phyloP scores from a whole-genome alignment of 1,284 basidiomycete species.

The Trametes versicolor region DNA sequence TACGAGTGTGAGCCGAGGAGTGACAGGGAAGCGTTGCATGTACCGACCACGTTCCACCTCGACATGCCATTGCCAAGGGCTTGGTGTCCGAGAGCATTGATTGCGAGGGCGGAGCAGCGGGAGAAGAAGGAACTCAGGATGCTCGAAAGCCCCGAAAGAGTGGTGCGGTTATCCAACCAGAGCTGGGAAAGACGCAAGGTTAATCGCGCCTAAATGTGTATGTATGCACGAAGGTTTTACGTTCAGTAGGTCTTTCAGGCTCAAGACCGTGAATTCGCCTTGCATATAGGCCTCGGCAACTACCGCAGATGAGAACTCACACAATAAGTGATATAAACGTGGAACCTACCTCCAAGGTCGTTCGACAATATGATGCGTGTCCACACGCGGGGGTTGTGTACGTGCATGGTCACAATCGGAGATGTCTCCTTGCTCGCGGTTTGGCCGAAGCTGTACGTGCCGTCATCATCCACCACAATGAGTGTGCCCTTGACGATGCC shows the following conservation, averaged over 20 bases:
- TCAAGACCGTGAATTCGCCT: conserved; percentile 75
- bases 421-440: neutral
- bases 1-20: too few relatives aligned
- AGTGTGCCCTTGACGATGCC: conserved; percentile 4
- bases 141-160: conserved; percentile 49
- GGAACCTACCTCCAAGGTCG: conserved; percentile 65
- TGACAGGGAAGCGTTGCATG: conserved; percentile 50
- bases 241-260: conserved; percentile 76
- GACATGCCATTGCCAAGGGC: conserved; percentile 5
- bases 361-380: conserved; percentile 9
- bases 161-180: conserved; percentile 80
- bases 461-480: conserved; percentile 4
- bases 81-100: conserved; percentile 50
- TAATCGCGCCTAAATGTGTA: neutral
- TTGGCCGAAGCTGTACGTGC: conserved; percentile 2
- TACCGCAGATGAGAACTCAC: conserved; percentile 34
- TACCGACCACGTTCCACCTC: conserved; percentile 63
- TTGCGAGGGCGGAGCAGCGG: conserved; percentile 68
- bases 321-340: conserved; percentile 22
- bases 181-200: conserved; percentile 50
- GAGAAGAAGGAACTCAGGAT: conserved; percentile 46
- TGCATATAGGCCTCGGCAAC: conserved; percentile 89
- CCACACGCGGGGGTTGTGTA: conserved; percentile 13
- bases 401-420: conserved; percentile 1
- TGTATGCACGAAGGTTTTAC: conserved; percentile 53